A percentile compares a stretch with the other conserved stretches of the same genome.
These are phyloP conservation scores for Massarina eburnea DNA, from an alignment of 2,329 filamentous ascomycete genomes.

Conservation along the genomic window DNA sequence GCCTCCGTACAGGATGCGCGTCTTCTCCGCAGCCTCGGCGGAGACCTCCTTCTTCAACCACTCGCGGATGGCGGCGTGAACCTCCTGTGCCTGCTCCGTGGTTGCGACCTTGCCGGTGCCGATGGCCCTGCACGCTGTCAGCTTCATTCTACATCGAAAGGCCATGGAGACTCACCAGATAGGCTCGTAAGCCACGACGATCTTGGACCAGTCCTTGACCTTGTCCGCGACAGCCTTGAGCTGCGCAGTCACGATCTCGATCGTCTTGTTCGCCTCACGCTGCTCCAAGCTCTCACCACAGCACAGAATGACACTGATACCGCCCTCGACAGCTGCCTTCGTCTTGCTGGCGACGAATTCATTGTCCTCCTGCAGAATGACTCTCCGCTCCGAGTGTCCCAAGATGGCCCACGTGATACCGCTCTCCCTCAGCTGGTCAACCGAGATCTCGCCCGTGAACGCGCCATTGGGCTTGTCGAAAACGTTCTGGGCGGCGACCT, in stretches of 20 bases:
- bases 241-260: constrained; percentile 82
- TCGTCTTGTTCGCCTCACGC: constrained; percentile 82
- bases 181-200: constrained; percentile 97
- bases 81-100: constrained; percentile 45
- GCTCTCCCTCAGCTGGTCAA: constrained; percentile 85
- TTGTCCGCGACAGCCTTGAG: constrained; percentile 78
- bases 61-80: constrained; percentile 76
- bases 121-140: constrained; percentile 57
- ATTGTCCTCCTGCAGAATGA: constrained; percentile 83
- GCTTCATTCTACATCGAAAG: not conserved
- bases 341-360: constrained; percentile 87
- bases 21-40: constrained; percentile 77
- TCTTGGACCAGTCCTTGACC: constrained; percentile 84
- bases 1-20: constrained; percentile 93
- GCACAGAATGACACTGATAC: constrained; percentile 91
- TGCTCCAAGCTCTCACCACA: constrained; percentile 94
- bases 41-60: constrained; percentile 80
- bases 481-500: constrained; percentile 94
- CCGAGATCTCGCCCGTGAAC: constrained; percentile 95
- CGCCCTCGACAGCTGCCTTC: constrained; percentile 85
- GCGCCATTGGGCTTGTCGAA: constrained; percentile 96
- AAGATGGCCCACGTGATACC: constrained; percentile 88
- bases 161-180: constrained; percentile 72
- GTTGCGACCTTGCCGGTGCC: constrained; percentile 70
- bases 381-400: constrained; percentile 93